Percentiles rank a stretch among this genome's conserved stretches.
phyloP scores from a whole-genome alignment of 2,329 filamentous ascomycete species.

The Alternaria brassicae region DNA sequence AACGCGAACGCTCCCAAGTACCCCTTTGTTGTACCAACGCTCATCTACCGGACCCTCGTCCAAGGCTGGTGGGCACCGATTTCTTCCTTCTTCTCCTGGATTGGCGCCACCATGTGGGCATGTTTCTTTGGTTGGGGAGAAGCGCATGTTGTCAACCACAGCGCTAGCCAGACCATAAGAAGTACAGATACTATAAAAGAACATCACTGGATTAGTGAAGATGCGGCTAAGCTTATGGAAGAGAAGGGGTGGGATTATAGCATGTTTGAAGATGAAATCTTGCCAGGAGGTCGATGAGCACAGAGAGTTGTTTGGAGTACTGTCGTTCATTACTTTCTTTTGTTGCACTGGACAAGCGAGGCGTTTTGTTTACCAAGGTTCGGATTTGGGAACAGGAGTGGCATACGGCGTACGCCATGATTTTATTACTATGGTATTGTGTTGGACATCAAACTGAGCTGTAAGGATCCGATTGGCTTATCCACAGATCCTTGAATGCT shows the following conservation, averaged over 20 bases:
- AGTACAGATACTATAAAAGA: slow-evolving; percentile 1
- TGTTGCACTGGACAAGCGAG: slow-evolving; percentile 21
- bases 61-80: slow-evolving; percentile 46
- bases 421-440: slow-evolving; percentile 10
- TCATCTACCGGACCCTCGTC: slow-evolving; percentile 55
- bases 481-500: background rate
- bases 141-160: slow-evolving; percentile 7
- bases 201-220: slow-evolving; percentile 14
- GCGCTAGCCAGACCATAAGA: slow-evolving; percentile 1
- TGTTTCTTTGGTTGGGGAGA: slow-evolving; percentile 16
- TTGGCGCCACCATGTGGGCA: slow-evolving; percentile 16
- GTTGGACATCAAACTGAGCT: slow-evolving; percentile 5
- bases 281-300: slow-evolving; percentile 5
- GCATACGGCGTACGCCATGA: slow-evolving; percentile 5
- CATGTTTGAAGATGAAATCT: slow-evolving; percentile 35
- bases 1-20: slow-evolving; percentile 60
- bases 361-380: slow-evolving; percentile 13
- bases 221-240: slow-evolving; percentile 17
- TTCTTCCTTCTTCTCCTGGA: slow-evolving; percentile 29
- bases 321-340: slow-evolving; percentile 8
- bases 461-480: background rate
- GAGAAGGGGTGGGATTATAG: slow-evolving; percentile 33
- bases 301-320: background rate
- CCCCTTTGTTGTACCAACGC: slow-evolving; percentile 64
- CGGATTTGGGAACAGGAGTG: slow-evolving; percentile 3